phyloP scores from a whole-genome alignment of 2,329 filamentous ascomycete species.

The Colletotrichum kahawae region DNA sequence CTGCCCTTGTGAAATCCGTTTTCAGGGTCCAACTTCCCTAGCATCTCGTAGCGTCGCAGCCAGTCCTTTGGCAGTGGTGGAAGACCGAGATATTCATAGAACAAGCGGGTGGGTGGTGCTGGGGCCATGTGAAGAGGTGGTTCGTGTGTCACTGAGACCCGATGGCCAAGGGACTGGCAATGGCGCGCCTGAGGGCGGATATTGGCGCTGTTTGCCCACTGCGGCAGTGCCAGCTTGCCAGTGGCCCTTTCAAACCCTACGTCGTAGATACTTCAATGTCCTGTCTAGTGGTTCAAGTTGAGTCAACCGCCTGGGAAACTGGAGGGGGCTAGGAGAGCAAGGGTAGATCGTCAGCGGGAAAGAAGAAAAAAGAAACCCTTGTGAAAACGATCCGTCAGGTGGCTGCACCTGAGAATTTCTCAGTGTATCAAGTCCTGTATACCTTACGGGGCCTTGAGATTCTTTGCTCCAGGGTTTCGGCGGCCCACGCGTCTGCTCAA shows the following conservation, averaged over 20 bases:
- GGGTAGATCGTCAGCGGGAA: neutral
- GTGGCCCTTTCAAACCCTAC: neutral
- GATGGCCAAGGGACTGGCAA: neutral
- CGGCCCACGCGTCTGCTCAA: conserved; percentile 12
- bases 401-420: conserved; percentile 16
- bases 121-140: neutral
- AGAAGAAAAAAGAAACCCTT: neutral
- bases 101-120: neutral
- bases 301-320: neutral
- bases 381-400: conserved; percentile 2
- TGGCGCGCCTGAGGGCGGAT: neutral
- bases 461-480: conserved; percentile 8
- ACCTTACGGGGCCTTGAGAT: conserved; percentile 9
- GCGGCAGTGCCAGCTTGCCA: neutral
- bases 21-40: conserved; percentile 13
- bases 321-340: neutral
- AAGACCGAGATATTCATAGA: conserved; percentile 21
- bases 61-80: neutral
- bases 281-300: neutral
- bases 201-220: neutral
- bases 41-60: neutral
- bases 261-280: neutral
- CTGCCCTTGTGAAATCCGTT: conserved; percentile 3
- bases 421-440: conserved; percentile 19
- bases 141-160: neutral